Evolutionary conservation across 1,284 basidiomycete genomes (phyloP).

Genomic region (Trametes hirsuta): DNA sequence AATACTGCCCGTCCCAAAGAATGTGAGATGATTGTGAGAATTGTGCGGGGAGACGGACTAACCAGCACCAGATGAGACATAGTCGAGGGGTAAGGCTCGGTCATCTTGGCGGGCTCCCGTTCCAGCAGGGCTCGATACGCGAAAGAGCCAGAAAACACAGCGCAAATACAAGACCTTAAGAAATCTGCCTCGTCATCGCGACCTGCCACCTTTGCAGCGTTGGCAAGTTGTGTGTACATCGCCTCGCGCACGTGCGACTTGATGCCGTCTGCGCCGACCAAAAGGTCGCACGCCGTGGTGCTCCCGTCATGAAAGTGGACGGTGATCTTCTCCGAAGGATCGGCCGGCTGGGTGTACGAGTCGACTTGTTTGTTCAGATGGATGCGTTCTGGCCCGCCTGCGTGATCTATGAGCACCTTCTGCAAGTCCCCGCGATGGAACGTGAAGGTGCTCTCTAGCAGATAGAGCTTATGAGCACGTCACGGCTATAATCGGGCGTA

Average conservation of each 20-base stretch:
- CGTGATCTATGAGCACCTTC: slow-evolving; percentile 45
- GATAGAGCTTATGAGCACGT: not conserved
- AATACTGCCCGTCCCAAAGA: slow-evolving; percentile 22
- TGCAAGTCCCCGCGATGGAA: slow-evolving; percentile 59
- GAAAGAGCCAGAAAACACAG: not conserved
- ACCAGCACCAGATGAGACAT: not conserved
- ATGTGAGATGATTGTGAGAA: not conserved
- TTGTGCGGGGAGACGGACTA: not conserved
- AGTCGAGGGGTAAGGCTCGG: not conserved
- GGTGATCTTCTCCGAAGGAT: slow-evolving; percentile 31
- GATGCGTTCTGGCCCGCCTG: slow-evolving; percentile 43
- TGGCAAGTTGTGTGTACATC: slow-evolving; percentile 21
- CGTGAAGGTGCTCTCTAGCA: slow-evolving; percentile 32
- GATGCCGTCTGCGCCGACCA: slow-evolving; percentile 39
- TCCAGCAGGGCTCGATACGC: slow-evolving; percentile 3
- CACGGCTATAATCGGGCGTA: no score
- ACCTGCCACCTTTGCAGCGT: not conserved
- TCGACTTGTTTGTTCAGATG: slow-evolving; percentile 52
- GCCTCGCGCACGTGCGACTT: not conserved
- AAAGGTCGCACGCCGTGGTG: slow-evolving; percentile 47
- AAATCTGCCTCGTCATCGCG: not conserved
- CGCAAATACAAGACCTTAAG: not conserved
- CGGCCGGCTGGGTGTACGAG: slow-evolving; percentile 44
- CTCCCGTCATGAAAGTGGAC: slow-evolving; percentile 53
- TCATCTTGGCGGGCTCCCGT: not conserved